Conservation (phyloP, 345 rosid genomes). For the Lepidium aucheri region DNA sequence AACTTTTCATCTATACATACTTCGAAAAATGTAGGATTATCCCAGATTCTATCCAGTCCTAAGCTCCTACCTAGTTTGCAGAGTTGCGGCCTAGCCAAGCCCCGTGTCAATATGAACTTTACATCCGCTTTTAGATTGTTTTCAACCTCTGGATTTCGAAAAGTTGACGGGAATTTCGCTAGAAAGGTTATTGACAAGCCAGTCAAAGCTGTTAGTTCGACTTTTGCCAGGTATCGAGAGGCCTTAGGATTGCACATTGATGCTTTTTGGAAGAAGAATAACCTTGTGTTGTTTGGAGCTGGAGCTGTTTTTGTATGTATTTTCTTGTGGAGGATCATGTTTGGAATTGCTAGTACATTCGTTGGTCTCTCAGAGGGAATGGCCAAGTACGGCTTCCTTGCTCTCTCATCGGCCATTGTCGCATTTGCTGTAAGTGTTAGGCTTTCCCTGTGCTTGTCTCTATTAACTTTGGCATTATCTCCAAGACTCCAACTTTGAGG, state of each 20-base stretch:
- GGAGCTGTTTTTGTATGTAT: constrained; percentile 56
- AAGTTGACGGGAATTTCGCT: constrained; percentile 31
- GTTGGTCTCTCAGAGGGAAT: constrained; percentile 84
- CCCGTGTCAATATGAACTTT: constrained; percentile 13
- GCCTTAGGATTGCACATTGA: constrained; percentile 77
- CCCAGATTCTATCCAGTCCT: constrained; percentile 25
- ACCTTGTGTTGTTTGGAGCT: constrained; percentile 52
- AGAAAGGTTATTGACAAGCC: constrained; percentile 54
- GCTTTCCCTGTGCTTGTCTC: background rate
- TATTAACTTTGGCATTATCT: background rate
- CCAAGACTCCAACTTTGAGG: background rate
- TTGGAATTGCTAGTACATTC: constrained; percentile 75
- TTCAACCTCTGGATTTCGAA: constrained; percentile 36
- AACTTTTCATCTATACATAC: constrained; percentile 25
- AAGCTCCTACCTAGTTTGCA: background rate
- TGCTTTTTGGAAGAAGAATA: constrained; percentile 71
- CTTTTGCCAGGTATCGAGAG: constrained; percentile 47
- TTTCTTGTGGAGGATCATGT: constrained; percentile 84
- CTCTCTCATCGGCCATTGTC: constrained; percentile 83
- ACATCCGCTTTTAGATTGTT: constrained; percentile 39
- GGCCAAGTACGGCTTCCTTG: constrained; percentile 91
- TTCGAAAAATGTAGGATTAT: constrained; percentile 25
- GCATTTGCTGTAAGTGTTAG: constrained; percentile 62
- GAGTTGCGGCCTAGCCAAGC: constrained; percentile 1
- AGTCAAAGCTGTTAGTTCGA: constrained; percentile 37